Base-by-base conservation (phyloP, 2,329 filamentous ascomycete species). In the Chaetomium strumarium region DNA sequence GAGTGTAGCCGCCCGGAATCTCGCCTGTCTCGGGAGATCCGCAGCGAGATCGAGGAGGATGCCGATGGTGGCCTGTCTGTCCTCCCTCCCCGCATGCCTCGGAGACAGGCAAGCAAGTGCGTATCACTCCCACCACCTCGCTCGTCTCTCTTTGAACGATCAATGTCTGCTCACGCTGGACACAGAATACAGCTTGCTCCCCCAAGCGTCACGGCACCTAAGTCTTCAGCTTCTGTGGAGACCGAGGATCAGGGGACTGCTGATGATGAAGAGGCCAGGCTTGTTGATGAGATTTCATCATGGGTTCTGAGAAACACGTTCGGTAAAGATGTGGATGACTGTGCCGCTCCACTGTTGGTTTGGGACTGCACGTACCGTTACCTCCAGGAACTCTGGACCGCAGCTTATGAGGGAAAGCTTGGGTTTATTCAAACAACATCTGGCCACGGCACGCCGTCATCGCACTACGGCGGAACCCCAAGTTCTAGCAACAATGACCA, bases 281-380 rank as follows among this genome's bases (percentile, higher is more conserved):
- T 57, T 20, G 57, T 61, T 16, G 51, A 62, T 34, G 60, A 61
- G 40, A 57, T 62, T 29, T 58, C 59, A 3, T 61, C 57, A 9
- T 62, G 52, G 56, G 60, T 62, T 14, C 17, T 62, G 52, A 42
- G 59, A 34, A 59, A 56, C 45, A 55, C 58, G 9, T 58, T 58
- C 16, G 59, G 60, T 5, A 62, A 61, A 40, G 60, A 62, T 33
- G 43, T 62, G 42, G 60, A 60, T 24, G 60, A 62, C 43, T 61
- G 60, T 31, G 52, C 58, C 2, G 57, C 60, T n/a, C 60, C 60
- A 3, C 40, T 60, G 13, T 36, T 62, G 20, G 51, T 62, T 12
- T 56, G 54, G 59, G 60, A 62, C 40, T 62, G 60, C 52, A 62
- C 60, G 19, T 52, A 56, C 24, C 55, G 60, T 10, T 62, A 61